Evolutionary conservation across 176 grass and related monocot species (phyloP), one percentile per base, ranked within the genome.

Genomic region (Calamus simplicifolius): DNA sequence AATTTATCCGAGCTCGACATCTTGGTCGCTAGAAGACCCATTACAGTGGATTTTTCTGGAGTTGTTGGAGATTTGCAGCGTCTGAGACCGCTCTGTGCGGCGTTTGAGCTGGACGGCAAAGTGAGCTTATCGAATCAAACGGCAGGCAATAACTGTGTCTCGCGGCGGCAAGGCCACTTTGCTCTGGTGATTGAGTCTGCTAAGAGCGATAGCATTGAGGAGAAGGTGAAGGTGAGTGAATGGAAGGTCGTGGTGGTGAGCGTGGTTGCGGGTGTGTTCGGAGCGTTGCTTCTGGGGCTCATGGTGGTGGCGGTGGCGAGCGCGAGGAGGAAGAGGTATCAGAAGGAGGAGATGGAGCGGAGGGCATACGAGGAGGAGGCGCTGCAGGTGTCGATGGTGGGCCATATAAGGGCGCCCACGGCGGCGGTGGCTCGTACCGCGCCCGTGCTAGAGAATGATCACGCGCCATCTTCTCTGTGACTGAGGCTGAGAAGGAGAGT

Each of bases 311-410:
- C 93, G 7, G 64, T 92, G 78, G 49, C 77, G 30, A 80, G 75
- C 35, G 63, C 87, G 50, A 82, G 77, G 70, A 77, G 87, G 29
- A 80, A 73, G 66, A 88, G 63, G 76, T 64, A 71, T 23, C 70
- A 70, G 66, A 58, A 84, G 65, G 92, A 61, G 29, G 92, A 88
- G 48, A 82, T 97, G 93, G 93, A 88, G 66, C 68, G 75, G 61
- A 82, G 81, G 48, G 84, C 84, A 43, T 92, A 97, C 71, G 93
- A 91, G 81, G 92, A 88, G 56, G 93, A 91, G 68, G 84, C 87
- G 50, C 58, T 97, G 69, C 78, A 72, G 63, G 64, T 97, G 71
- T 90, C 87, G 68, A 97, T 92, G 81, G 93, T 97, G 54, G 93
- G 93, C 0, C 93, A 97, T 51, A 78, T 97, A 53, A 72, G 93